phyloP scores from a whole-genome alignment of 2,329 filamentous ascomycete genomes.

The Curvularia lunata region DNA sequence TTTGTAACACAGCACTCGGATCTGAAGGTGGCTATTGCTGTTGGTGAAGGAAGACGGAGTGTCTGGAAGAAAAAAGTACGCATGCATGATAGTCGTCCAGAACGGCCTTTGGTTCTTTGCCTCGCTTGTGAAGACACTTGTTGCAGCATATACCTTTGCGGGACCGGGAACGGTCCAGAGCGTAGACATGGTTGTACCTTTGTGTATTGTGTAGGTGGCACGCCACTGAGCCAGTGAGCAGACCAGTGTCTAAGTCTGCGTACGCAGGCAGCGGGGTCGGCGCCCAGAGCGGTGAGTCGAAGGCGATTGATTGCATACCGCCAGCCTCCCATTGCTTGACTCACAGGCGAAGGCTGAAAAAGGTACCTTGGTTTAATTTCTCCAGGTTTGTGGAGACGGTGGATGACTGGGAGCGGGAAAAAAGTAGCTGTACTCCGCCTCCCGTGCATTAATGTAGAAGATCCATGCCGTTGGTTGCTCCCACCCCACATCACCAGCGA shows the following conservation, averaged over 20 bases:
- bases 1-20: no score
- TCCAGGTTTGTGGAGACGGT: constrained; percentile 19
- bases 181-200: constrained; percentile 1
- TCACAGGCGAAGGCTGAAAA: neutral
- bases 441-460: constrained; percentile 8
- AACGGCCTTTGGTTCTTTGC: neutral
- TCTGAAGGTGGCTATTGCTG: neutral
- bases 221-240: constrained; percentile 4
- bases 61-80: neutral
- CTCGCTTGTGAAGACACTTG: neutral
- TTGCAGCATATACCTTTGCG: neutral
- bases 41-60: neutral
- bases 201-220: constrained; percentile 4
- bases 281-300: constrained; percentile 4
- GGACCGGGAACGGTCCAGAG: neutral
- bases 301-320: constrained; percentile 5
- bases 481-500: constrained; percentile 19
- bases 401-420: constrained; percentile 17
- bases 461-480: constrained; percentile 16
- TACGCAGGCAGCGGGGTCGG: neutral
- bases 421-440: constrained; percentile 16
- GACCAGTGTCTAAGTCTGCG: neutral
- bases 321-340: neutral
- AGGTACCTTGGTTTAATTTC: constrained; percentile 11
- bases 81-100: neutral